Percentiles rank a stretch among this genome's conserved stretches.
Evolutionary conservation across 805 yeast genomes (phyloP).

Genomic region (Wickerhamiella parazyma): DNA sequence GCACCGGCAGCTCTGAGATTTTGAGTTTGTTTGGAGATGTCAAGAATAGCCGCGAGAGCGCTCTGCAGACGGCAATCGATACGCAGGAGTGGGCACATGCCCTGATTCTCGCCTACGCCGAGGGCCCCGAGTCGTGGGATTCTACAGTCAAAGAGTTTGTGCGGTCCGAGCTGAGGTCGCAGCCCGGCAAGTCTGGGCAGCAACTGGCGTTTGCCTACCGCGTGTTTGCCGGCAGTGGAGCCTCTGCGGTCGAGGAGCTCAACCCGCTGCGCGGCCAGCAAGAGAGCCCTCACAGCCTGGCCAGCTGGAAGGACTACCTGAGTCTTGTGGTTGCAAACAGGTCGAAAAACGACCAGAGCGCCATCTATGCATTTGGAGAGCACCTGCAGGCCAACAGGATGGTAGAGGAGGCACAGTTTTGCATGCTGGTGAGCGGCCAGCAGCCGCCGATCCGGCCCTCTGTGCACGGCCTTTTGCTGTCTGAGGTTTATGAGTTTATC

Average conservation of each 20-base stretch:
- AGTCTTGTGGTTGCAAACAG: conserved; percentile 23
- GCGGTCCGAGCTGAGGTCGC: conserved; percentile 32
- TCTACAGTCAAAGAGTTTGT: conserved; percentile 46
- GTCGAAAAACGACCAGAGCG: conserved; percentile 20
- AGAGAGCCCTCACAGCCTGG: conserved; percentile 8
- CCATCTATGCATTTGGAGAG: conserved; percentile 27
- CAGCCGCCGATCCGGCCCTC: neutral
- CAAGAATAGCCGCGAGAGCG: conserved; percentile 45
- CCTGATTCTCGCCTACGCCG: conserved; percentile 49
- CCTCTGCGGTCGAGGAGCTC: conserved; percentile 39
- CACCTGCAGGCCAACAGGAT: conserved; percentile 28
- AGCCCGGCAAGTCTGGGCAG: conserved; percentile 26
- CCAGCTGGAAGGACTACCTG: conserved; percentile 25
- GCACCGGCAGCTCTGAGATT: conserved; percentile 17
- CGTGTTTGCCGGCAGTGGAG: conserved; percentile 48
- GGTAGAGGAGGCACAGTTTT: conserved; percentile 30
- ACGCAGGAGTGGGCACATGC: conserved; percentile 69
- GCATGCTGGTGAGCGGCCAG: conserved; percentile 23
- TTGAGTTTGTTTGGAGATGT: conserved; percentile 28
- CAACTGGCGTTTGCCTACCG: conserved; percentile 46
- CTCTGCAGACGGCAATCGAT: conserved; percentile 47
- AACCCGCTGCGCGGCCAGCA: conserved; percentile 21
- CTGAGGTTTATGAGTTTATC: conserved; percentile 57
- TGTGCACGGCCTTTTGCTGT: conserved; percentile 34
- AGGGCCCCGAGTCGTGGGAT: conserved; percentile 49